These are phyloP conservation scores for Bruguiera sexangula DNA, from an alignment of 345 rosid genomes.

Conservation along the genomic window DNA sequence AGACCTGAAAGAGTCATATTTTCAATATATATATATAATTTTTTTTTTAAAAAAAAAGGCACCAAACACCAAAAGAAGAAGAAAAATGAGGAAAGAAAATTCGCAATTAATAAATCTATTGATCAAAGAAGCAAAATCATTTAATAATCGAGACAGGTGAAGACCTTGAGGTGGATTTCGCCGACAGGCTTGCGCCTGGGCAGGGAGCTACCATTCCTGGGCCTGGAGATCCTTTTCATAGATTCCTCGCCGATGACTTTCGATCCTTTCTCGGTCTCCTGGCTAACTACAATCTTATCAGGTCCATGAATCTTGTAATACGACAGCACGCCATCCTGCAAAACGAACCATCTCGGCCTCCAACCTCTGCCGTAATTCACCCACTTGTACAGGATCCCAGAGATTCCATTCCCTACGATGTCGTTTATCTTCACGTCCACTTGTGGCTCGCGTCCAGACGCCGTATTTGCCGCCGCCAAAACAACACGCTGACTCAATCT, in stretches of 20 bases:
- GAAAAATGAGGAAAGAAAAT: too few species aligned
- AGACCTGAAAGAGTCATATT: background rate
- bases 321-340: conserved; percentile 92
- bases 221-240: conserved; percentile 48
- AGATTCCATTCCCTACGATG: conserved; percentile 80
- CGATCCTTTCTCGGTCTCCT: conserved; percentile 68
- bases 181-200: conserved; percentile 56
- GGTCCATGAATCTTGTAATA: conserved; percentile 92
- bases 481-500: conserved; percentile 1
- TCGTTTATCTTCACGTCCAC: conserved; percentile 61
- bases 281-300: conserved; percentile 67
- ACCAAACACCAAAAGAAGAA: too few species aligned
- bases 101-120: too few species aligned
- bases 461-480: conserved; percentile 3
- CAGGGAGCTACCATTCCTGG: conserved; percentile 24
- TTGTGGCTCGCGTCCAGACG: conserved; percentile 11
- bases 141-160: background rate
- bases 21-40: too few species aligned
- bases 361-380: conserved; percentile 97
- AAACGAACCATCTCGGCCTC: conserved; percentile 93
- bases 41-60: too few species aligned
- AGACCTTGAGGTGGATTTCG: conserved; percentile 75
- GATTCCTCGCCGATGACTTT: conserved; percentile 80
- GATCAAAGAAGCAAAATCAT: too few species aligned
- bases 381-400: conserved; percentile 87